Conservation (phyloP, 2,329 filamentous ascomycete species). For the Xylaria sp. region DNA sequence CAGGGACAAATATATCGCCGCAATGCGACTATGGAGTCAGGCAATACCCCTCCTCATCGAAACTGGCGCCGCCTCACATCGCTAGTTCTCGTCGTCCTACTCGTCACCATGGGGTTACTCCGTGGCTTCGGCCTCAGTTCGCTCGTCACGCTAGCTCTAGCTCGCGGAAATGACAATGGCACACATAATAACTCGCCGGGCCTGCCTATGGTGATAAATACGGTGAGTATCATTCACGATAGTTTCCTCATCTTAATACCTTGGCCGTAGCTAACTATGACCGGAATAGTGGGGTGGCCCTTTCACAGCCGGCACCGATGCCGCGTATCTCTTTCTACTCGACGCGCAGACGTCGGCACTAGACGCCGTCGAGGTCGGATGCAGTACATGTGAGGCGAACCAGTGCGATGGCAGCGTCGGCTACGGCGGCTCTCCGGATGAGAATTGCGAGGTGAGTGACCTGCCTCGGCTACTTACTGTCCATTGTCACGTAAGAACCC, state of each 20-base stretch:
- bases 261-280: not conserved
- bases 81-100: constrained; percentile 18
- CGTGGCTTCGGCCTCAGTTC: constrained; percentile 21
- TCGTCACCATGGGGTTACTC: constrained; percentile 28
- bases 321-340: constrained; percentile 51
- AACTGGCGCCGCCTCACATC: constrained; percentile 17
- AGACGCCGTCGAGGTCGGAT: constrained; percentile 59
- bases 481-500: not conserved
- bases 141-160: constrained; percentile 9
- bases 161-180: constrained; percentile 10
- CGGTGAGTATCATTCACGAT: constrained; percentile 27
- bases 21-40: constrained; percentile 24
- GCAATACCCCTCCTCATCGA: constrained; percentile 21
- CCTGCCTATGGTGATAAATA: constrained; percentile 59
- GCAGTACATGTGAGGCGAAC: constrained; percentile 55
- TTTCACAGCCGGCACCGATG: constrained; percentile 58
- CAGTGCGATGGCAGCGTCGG: constrained; percentile 62
- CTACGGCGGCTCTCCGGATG: constrained; percentile 60
- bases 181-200: constrained; percentile 42
- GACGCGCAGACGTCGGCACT: constrained; percentile 47
- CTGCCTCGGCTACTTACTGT: not conserved
- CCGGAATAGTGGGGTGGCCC: constrained; percentile 51
- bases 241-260: not conserved
- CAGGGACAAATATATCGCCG: constrained; percentile 19
- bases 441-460: constrained; percentile 53